Conservation (phyloP, 768 basidiomycete species). For the Naganishia onofrii region DNA sequence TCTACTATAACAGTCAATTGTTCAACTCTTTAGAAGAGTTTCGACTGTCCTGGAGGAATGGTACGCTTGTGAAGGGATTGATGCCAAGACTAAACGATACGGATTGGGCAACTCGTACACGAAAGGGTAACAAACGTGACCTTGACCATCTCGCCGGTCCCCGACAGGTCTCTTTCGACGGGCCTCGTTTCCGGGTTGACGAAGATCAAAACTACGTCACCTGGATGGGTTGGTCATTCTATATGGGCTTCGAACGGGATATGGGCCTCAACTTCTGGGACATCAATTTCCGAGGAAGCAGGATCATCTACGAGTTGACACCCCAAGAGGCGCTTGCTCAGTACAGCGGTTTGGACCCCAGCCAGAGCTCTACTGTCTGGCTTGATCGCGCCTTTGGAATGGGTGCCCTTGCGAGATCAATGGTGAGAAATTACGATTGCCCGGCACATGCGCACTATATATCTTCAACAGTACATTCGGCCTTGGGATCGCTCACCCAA, state of each 20-base stretch:
- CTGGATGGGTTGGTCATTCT: constrained; percentile 69
- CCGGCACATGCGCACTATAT: constrained; percentile 63
- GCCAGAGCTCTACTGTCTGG: constrained; percentile 64
- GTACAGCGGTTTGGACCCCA: constrained; percentile 59
- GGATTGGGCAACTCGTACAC: constrained; percentile 56
- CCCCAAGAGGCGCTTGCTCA: constrained; percentile 60
- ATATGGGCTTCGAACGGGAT: constrained; percentile 64
- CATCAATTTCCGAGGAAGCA: constrained; percentile 58
- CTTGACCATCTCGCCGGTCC: constrained; percentile 68
- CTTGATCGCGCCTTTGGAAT: constrained; percentile 67
- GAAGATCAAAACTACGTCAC: constrained; percentile 59
- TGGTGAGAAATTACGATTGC: constrained; percentile 69
- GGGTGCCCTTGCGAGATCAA: constrained; percentile 60
- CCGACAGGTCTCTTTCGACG: constrained; percentile 63
- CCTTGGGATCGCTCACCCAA: constrained; percentile 55
- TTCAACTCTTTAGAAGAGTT: constrained; percentile 59
- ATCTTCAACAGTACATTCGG: constrained; percentile 61
- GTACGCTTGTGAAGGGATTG: constrained; percentile 57
- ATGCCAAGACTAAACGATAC: constrained; percentile 42
- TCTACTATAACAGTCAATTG: constrained; percentile 64
- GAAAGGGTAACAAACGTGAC: constrained; percentile 55
- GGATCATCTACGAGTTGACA: constrained; percentile 64
- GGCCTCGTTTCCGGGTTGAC: constrained; percentile 63
- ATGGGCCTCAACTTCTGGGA: constrained; percentile 55
- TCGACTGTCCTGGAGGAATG: constrained; percentile 59